Base-by-base conservation (phyloP, 805 yeast species). In the Candida maltosa region DNA sequence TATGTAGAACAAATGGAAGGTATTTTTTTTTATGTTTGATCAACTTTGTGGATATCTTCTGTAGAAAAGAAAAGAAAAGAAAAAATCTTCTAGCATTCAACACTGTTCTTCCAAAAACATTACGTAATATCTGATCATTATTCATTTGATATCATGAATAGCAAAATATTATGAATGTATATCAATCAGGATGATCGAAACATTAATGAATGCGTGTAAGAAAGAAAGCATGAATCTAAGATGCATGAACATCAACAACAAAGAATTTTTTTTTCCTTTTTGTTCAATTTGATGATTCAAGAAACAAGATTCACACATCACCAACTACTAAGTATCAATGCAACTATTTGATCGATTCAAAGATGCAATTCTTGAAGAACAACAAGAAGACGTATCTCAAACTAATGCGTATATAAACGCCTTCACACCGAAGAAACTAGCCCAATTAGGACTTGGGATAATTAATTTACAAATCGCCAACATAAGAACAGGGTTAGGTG, bases 401-500 rank as follows among this genome's bases (percentile, higher is more conserved):
- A 62, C 70, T 6, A 51, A 63, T 31, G 37, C 52, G 4, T 64
- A 60, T 32, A 51, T 68, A 16, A 48, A 48, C 28, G 26, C 52
- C 4, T 63, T 60, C 38, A 45, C 91, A 1, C 78, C 88, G 1
- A 81, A 82, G 51, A 69, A 70, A 37, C 65, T 91, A n/a, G 83
- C 83, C 0, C 59, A 65, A 8, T 69, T 75, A 34, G 97, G 96
- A 0, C 62, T 85, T 17, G 97, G 97, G 0, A 65, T 87, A 4
- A 55, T 79, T 31, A 85, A 88, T 54, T 62, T 91, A 31, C 53
- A 62, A 0, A 61, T 83, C 10, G 70, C 71, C n/a, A 76, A 78
- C 37, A 58, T 84, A 2, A 66, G 83, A 37, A 83, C 89, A 0
- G 95, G 95, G 0, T 60, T 87, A 7, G 94, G 87, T 11, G 96